These are phyloP conservation scores for Sugiyamaella paludigena DNA, from an alignment of 1,139 yeast genomes.

Conservation along the genomic window DNA sequence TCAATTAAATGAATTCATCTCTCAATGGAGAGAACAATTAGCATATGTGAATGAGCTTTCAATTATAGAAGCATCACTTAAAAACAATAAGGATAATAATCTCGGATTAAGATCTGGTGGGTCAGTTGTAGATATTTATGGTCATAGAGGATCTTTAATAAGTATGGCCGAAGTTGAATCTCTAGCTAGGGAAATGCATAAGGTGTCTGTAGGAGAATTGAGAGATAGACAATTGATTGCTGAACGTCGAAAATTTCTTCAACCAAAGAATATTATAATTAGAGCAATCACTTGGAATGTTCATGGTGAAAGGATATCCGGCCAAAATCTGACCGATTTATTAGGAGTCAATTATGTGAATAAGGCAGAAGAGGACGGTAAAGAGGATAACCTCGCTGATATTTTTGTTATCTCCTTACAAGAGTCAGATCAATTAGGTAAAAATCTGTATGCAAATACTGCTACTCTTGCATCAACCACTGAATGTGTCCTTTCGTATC, in stretches of 20 bases:
- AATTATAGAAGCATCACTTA: neutral
- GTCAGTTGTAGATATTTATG: neutral
- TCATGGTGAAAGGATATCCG: conserved; percentile 41
- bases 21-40: conserved; percentile 31
- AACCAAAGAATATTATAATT: conserved; percentile 16
- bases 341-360: conserved; percentile 17
- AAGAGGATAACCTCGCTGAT: conserved; percentile 7
- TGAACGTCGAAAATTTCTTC: conserved; percentile 1
- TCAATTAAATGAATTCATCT: conserved; percentile 25
- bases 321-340: conserved; percentile 26
- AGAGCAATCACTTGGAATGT: conserved; percentile 49
- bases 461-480: conserved; percentile 43
- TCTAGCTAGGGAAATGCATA: conserved; percentile 9
- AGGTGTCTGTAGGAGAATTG: conserved; percentile 6
- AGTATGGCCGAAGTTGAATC: conserved; percentile 11
- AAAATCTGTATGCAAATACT: conserved; percentile 45
- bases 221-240: conserved; percentile 9
- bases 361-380: conserved; percentile 14
- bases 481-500: conserved; percentile 31
- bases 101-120: no score
- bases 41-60: conserved; percentile 11
- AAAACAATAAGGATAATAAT: neutral
- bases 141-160: conserved; percentile 5
- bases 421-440: conserved; percentile 52
- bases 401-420: conserved; percentile 49